Conservation (phyloP, 2,329 filamentous ascomycete genomes). For the Cladophialophora yegresii region DNA sequence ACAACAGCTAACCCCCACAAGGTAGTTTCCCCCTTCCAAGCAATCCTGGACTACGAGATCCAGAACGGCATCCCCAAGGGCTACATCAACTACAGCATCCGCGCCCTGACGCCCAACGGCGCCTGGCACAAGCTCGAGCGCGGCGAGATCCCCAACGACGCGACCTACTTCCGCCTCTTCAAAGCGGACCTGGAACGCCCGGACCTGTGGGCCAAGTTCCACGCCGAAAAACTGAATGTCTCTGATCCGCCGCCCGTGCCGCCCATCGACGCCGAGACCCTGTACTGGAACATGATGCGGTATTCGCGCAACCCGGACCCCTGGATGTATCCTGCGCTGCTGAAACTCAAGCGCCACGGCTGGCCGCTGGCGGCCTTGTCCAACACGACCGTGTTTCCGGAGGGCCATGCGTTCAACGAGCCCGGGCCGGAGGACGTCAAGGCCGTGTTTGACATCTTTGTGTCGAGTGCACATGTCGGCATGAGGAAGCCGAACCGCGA, state of each 20-base stretch:
- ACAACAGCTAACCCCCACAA: conserved; percentile 42
- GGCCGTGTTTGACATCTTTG: conserved; percentile 78
- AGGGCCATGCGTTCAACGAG: conserved; percentile 66
- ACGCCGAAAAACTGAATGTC: conserved; percentile 40
- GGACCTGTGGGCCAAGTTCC: conserved; percentile 67
- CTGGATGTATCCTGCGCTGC: conserved; percentile 82
- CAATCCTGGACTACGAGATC: conserved; percentile 87
- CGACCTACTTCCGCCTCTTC: conserved; percentile 74
- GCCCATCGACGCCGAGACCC: conserved; percentile 69
- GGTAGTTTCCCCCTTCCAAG: conserved; percentile 89
- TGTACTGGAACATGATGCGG: conserved; percentile 93
- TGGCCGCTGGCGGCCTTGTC: conserved; percentile 80
- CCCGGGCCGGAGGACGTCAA: conserved; percentile 60
- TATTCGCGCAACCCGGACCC: conserved; percentile 71
- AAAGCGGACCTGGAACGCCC: conserved; percentile 69
- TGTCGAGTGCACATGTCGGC: conserved; percentile 82
- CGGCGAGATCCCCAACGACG: conserved; percentile 75
- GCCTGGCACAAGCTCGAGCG: conserved; percentile 88
- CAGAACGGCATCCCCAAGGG: conserved; percentile 74
- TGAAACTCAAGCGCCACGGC: conserved; percentile 64
- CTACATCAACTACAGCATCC: conserved; percentile 91
- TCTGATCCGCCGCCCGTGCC: conserved; percentile 64
- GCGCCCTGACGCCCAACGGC: conserved; percentile 72
- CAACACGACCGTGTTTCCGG: conserved; percentile 86
- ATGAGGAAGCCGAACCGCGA: conserved; percentile 81